Evolutionary conservation across 2,329 filamentous ascomycete genomes (phyloP).

Genomic region (Pleochaeta shiraiana): DNA sequence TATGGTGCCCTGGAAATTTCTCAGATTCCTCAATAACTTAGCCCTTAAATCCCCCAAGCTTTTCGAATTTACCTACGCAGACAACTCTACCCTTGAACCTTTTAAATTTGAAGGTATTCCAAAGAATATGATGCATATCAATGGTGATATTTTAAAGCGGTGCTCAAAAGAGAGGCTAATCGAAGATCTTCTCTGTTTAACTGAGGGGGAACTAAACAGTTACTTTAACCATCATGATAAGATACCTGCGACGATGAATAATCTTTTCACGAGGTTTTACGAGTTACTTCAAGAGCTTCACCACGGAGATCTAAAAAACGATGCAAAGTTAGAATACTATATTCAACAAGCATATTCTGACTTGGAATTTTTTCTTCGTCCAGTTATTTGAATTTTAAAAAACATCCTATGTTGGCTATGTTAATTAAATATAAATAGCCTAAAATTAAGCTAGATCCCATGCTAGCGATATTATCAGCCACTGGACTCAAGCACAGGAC

Average conservation of each 20-base stretch:
- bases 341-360: constrained; percentile 30
- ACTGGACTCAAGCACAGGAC: no score
- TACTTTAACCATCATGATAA: neutral
- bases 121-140: constrained; percentile 35
- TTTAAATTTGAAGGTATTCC: constrained; percentile 22
- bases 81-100: constrained; percentile 6
- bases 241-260: constrained; percentile 4
- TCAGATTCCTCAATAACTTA: constrained; percentile 54
- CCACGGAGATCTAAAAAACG: constrained; percentile 20
- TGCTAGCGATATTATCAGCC: no score
- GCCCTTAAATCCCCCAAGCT: constrained; percentile 26
- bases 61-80: constrained; percentile 26
- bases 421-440: no score
- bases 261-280: constrained; percentile 20
- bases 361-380: constrained; percentile 29
- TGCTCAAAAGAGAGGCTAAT: constrained; percentile 27
- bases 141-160: constrained; percentile 40
- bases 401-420: no score
- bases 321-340: constrained; percentile 19
- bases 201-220: neutral
- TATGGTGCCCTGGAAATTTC: constrained; percentile 38
- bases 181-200: constrained; percentile 21
- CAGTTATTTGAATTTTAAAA: constrained; percentile 16
- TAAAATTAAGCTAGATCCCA: no score
- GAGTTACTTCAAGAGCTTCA: constrained; percentile 30